Evolutionary conservation across 345 rosid genomes (phyloP), one percentile per base, ranked within the genome.

Genomic region (Lumnitzera racemosa): DNA sequence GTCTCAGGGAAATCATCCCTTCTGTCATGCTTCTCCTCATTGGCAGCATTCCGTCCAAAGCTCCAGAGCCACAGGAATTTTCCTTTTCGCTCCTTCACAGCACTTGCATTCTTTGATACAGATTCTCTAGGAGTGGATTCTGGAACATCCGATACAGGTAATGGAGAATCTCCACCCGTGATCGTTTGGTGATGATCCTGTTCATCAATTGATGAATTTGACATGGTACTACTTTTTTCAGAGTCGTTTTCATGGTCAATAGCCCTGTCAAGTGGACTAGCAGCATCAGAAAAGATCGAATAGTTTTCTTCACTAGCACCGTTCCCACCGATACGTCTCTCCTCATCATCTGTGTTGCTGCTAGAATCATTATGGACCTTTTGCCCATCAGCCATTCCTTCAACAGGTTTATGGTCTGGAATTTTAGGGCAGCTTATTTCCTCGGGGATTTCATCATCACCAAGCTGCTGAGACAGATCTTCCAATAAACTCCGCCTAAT

Each of bases 31-130:
- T 72, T 70, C 72, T 73, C 90, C 70, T 76, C 90, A 24, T 67
- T 74, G 54, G 56, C 69, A 53, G 61, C 56, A 72, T 74, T 82
- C 55, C 85, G 80, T 53, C 97, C 90, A 47, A 94, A 79, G 77
- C 83, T 94, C 97, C 92, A 88, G 57, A 94, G 61, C 99, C 99
- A 94, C 61, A 81, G 99, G 73, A 94, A 80, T 63, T 85, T 94
- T 59, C 99, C 86, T 0, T 75, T 83, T 63, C 74, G 78, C 70
- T 84, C 95, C 80, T 79, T 83, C 3, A 16, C 29, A 46, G 23
- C 58, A 53, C 72, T 64, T 63, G 77, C 72, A 8, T 63, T 64
- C 50, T 66, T 65, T 49, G 55, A 51, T 64, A 43, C 79, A 68
- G 68, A 52, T 72, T 61, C 70, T 36, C 36, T 51, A 76, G 74